phyloP scores from a whole-genome alignment of 768 basidiomycete genomes.

The Arthromyces matolae region DNA sequence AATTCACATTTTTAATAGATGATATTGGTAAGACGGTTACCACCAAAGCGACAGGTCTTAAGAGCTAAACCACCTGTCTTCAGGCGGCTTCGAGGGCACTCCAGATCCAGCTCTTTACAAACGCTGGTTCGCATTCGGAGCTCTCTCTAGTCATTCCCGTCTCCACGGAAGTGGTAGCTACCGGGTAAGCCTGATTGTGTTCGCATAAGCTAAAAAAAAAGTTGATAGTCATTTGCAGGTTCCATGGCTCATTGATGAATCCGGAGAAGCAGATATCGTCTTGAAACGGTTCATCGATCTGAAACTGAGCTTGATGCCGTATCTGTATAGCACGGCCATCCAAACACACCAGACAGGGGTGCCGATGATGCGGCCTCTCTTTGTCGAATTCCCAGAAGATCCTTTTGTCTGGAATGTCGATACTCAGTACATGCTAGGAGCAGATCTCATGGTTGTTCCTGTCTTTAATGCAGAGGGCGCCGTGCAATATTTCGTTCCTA shows the following conservation, averaged over 20 bases:
- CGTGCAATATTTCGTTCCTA: slow-evolving; percentile 29
- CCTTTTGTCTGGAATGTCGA: slow-evolving; percentile 28
- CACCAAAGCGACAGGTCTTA: no score
- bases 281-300: slow-evolving; percentile 37
- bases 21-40: slow-evolving; percentile 43
- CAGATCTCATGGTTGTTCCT: slow-evolving; percentile 28
- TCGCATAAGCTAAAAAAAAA: no score
- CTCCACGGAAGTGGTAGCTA: slow-evolving; percentile 46
- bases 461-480: slow-evolving; percentile 26
- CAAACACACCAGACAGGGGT: slow-evolving; percentile 28
- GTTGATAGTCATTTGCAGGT: slow-evolving; percentile 17
- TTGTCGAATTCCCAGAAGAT: slow-evolving; percentile 33
- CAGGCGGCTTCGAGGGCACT: slow-evolving; percentile 29
- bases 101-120: slow-evolving; percentile 39
- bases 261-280: slow-evolving; percentile 32
- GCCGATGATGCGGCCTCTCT: slow-evolving; percentile 32
- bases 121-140: slow-evolving; percentile 43
- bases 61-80: no score
- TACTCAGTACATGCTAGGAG: slow-evolving; percentile 31
- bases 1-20: slow-evolving; percentile 19
- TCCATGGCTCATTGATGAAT: slow-evolving; percentile 42
- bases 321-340: slow-evolving; percentile 32
- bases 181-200: slow-evolving; percentile 32
- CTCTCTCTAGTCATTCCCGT: slow-evolving; percentile 39
- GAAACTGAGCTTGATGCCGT: slow-evolving; percentile 45